Percentiles rank a stretch among this genome's conserved stretches.
These are phyloP conservation scores for Yarrowia bubula DNA, from an alignment of 805 yeast species.

Conservation along the genomic window DNA sequence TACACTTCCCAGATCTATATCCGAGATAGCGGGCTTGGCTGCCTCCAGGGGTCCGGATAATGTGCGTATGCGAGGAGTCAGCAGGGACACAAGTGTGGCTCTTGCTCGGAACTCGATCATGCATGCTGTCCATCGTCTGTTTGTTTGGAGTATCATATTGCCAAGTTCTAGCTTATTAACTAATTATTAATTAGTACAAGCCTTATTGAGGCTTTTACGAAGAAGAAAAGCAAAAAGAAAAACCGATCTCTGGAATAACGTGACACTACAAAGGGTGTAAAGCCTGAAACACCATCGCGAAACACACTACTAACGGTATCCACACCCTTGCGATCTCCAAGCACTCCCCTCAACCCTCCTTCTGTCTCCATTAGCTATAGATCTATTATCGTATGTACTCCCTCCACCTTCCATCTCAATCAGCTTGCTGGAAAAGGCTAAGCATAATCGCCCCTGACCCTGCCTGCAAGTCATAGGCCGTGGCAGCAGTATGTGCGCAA, in stretches of 20 bases:
- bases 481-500: conserved; percentile 2
- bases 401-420: not conserved
- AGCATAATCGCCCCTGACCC: not conserved
- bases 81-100: too few species aligned
- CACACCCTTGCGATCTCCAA: too few species aligned
- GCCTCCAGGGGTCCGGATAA: not conserved
- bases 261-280: too few species aligned
- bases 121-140: not conserved
- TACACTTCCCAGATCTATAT: too few species aligned
- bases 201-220: conserved; percentile 10
- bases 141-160: not conserved
- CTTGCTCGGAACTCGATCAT: not conserved
- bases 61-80: not conserved
- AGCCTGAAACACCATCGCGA: too few species aligned
- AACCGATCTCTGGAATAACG: too few species aligned
- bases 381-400: not conserved
- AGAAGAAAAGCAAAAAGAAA: too few species aligned
- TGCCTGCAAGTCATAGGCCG: conserved; percentile 4
- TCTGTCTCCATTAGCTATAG: too few species aligned
- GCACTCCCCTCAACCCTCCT: too few species aligned
- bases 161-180: not conserved
- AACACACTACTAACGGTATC: too few species aligned
- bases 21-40: too few species aligned
- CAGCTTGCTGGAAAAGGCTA: not conserved
- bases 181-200: not conserved